These are phyloP conservation scores for Suillus tomentosus DNA, from an alignment of 768 basidiomycete species.

Conservation along the genomic window DNA sequence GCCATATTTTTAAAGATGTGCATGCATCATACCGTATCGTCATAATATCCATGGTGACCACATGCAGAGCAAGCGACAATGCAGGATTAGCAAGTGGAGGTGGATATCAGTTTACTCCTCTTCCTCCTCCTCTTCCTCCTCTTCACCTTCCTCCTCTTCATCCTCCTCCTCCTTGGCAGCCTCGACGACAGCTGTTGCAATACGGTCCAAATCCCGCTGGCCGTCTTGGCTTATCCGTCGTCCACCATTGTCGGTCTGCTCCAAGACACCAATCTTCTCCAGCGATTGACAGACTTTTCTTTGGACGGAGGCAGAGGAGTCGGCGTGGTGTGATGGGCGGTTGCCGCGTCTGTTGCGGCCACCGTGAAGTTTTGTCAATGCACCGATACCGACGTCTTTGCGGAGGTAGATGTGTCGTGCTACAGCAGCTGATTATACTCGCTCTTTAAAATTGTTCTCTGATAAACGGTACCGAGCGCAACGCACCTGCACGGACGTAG, in stretches of 20 bases:
- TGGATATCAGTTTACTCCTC: constrained; percentile 30
- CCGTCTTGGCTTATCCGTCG: constrained; percentile 97
- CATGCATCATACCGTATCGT: constrained; percentile 46
- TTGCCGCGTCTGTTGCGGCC: constrained; percentile 94
- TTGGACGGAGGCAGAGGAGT: constrained; percentile 85
- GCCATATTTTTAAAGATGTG: constrained; percentile 32
- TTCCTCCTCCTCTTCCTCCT: constrained; percentile 59
- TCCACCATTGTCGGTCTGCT: constrained; percentile 91
- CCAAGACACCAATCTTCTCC: constrained; percentile 98
- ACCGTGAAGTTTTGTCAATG: constrained; percentile 94
- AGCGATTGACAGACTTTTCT: constrained; percentile 95
- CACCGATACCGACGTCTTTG: constrained; percentile 94
- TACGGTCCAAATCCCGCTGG: constrained; percentile 92
- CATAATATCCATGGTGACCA: constrained; percentile 26
- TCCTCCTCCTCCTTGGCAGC: constrained; percentile 71
- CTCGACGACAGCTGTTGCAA: constrained; percentile 88
- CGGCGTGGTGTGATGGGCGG: constrained; percentile 93
- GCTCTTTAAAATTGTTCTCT: background rate
- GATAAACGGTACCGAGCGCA: background rate
- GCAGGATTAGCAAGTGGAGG: constrained; percentile 21
- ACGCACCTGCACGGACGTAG: constrained; percentile 93
- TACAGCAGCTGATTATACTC: constrained; percentile 67
- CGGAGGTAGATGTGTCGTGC: constrained; percentile 99
- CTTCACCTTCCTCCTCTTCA: constrained; percentile 75
- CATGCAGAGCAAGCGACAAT: constrained; percentile 24